Percentiles rank a stretch among this genome's conserved stretches.
phyloP scores from a whole-genome alignment of 768 basidiomycete genomes.

The Trametes cubensis region DNA sequence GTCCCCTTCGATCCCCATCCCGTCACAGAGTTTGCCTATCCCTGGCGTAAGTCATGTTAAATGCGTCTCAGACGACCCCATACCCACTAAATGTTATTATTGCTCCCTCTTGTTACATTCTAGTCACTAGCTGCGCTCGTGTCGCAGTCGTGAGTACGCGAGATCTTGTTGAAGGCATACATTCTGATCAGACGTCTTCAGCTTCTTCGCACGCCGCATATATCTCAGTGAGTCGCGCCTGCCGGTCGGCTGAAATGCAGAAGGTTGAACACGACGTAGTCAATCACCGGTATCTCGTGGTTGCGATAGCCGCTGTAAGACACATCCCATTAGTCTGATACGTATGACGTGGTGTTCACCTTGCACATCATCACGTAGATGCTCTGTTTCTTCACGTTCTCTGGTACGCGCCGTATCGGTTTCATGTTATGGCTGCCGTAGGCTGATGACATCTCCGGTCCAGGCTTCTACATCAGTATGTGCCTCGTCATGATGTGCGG shows the following conservation, averaged over 20 bases:
- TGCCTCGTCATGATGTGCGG: no score
- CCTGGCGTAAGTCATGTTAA: no score
- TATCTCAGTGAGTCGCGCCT: neutral
- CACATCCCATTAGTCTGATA: neutral
- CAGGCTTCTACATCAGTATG: neutral
- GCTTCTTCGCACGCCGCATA: conserved; percentile 16
- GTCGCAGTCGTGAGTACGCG: neutral
- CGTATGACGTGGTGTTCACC: neutral
- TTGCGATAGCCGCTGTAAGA: neutral
- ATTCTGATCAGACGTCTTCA: neutral
- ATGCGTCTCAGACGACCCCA: no score
- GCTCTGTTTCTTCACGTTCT: neutral
- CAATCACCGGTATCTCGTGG: neutral
- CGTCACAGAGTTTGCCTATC: no score
- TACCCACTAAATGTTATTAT: no score
- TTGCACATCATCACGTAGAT: neutral
- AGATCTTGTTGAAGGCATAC: neutral
- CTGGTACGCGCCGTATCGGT: neutral
- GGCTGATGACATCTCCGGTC: neutral
- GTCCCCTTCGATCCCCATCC: no score
- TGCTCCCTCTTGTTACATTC: neutral
- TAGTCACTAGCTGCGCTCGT: conserved; percentile 5
- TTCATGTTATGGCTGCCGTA: neutral
- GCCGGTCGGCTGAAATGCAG: no score
- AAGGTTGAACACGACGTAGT: neutral